Percentiles rank a stretch among this genome's conserved stretches.
Conservation (phyloP, 257 asterid genomes). For the Solanum microdontum region DNA sequence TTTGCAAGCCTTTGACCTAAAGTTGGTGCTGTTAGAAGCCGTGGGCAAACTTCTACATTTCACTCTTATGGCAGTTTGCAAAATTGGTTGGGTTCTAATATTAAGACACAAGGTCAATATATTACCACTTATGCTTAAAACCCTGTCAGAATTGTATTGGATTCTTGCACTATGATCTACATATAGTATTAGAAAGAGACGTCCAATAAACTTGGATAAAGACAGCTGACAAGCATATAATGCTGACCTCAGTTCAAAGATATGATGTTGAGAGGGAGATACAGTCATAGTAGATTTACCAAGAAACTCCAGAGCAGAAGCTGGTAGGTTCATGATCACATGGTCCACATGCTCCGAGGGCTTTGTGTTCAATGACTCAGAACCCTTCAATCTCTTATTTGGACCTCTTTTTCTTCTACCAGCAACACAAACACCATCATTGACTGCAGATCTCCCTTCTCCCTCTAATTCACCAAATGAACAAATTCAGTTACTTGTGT, state of each 20-base stretch:
- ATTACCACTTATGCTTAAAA: not conserved
- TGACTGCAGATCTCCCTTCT: slow-evolving; percentile 29
- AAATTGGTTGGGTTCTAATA: not conserved
- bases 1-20: not conserved
- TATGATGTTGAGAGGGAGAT: not conserved
- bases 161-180: not conserved
- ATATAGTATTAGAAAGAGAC: not conserved
- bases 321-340: slow-evolving; percentile 90
- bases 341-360: slow-evolving; percentile 96
- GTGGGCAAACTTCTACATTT: not conserved
- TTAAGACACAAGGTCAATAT: not conserved
- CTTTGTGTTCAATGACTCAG: slow-evolving; percentile 33
- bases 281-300: slow-evolving; percentile 32
- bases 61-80: not conserved
- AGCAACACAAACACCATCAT: slow-evolving; percentile 16
- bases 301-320: slow-evolving; percentile 79
- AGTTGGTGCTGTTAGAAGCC: not conserved
- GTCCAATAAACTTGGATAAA: not conserved
- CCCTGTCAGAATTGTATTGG: not conserved
- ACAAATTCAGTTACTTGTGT: not conserved
- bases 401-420: slow-evolving; percentile 38
- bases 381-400: slow-evolving; percentile 40
- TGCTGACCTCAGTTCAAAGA: not conserved
- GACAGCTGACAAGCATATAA: not conserved
- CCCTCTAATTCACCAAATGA: slow-evolving; percentile 16